phyloP scores from a whole-genome alignment of 371 early-diverging fungal species.

The Lichtheimia ornata region DNA sequence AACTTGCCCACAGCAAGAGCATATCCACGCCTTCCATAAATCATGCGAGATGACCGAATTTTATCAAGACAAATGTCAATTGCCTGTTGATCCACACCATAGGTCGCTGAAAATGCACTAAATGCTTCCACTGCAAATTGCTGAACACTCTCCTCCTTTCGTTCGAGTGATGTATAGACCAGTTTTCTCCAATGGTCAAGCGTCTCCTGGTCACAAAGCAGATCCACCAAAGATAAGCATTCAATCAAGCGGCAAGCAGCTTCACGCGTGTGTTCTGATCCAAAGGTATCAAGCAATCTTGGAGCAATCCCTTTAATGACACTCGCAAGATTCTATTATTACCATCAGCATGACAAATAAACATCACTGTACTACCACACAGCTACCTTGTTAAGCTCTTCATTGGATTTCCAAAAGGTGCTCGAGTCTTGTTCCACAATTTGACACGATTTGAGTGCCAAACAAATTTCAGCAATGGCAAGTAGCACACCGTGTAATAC shows the following conservation, averaged over 20 bases:
- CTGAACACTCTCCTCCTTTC: conserved; percentile 74
- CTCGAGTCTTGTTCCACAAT: conserved; percentile 11
- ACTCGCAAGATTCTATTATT: too few species aligned
- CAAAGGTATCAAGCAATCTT: conserved; percentile 65
- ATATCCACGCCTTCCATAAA: conserved; percentile 64
- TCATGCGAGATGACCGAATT: conserved; percentile 35
- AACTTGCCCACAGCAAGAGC: conserved; percentile 68
- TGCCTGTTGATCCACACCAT: conserved; percentile 39
- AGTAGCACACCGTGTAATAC: conserved; percentile 80
- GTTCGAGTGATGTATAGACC: conserved; percentile 58
- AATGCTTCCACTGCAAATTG: conserved; percentile 62
- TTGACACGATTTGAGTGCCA: conserved; percentile 50
- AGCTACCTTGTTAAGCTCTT: conserved; percentile 41
- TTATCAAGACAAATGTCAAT: conserved; percentile 29
- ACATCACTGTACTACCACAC: conserved; percentile 11
- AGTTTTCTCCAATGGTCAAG: conserved; percentile 52
- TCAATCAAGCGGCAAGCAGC: conserved; percentile 58
- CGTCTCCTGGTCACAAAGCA: conserved; percentile 34
- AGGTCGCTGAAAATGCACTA: conserved; percentile 44
- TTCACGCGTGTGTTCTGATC: conserved; percentile 64
- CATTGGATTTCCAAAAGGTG: conserved; percentile 27
- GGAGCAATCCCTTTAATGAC: conserved; percentile 50
- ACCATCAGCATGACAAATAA: too few species aligned
- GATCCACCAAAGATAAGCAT: conserved; percentile 43
- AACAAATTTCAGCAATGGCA: conserved; percentile 69